Percentiles rank a stretch among this genome's conserved stretches.
Evolutionary conservation across 2,329 filamentous ascomycete genomes (phyloP).

Genomic region (Apiospora malaysiana): DNA sequence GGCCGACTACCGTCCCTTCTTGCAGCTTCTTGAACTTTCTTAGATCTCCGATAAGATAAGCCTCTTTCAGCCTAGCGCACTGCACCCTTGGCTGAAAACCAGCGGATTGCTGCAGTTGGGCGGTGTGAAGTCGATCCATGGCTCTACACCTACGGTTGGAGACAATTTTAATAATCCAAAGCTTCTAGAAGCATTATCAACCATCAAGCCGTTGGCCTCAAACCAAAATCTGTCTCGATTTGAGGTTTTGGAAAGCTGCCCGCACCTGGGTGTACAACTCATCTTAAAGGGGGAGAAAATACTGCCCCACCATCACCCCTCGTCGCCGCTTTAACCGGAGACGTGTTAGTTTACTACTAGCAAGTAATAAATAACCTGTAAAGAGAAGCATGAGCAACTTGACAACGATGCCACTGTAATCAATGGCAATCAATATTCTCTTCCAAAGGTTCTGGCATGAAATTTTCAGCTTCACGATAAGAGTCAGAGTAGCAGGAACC

Average conservation of each 20-base stretch:
- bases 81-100: background rate
- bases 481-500: background rate
- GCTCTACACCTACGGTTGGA: background rate
- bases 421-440: no score
- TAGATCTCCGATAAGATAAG: slow-evolving; percentile 10
- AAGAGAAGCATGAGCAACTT: background rate
- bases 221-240: background rate
- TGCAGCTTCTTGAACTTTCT: slow-evolving; percentile 20
- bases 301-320: slow-evolving; percentile 66
- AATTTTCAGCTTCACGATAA: background rate
- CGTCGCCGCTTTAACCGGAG: slow-evolving; percentile 66
- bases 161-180: background rate
- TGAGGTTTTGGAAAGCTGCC: slow-evolving; percentile 23
- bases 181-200: background rate
- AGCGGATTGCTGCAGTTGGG: background rate
- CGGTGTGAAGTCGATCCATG: slow-evolving; percentile 1
- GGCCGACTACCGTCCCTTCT: slow-evolving; percentile 5
- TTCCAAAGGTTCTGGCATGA: background rate
- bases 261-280: slow-evolving; percentile 13
- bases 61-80: background rate
- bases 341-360: background rate
- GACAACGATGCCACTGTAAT: background rate
- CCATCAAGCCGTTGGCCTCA: background rate
- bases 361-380: background rate
- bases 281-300: slow-evolving; percentile 39